phyloP scores from a whole-genome alignment of 768 basidiomycete genomes.

The Naganishia randhawae region DNA sequence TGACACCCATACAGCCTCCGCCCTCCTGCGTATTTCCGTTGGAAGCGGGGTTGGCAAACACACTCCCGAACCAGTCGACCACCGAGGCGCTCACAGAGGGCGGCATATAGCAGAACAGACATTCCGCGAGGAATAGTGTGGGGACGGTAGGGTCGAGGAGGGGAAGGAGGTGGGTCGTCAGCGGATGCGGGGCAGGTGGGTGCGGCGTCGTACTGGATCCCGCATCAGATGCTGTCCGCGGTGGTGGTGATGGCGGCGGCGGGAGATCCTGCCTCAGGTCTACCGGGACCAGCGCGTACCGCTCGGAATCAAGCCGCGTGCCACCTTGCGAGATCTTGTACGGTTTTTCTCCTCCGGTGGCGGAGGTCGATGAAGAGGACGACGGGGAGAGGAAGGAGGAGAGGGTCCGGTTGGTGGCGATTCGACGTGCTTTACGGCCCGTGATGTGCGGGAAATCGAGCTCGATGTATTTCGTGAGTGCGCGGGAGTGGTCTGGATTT shows the following conservation, averaged over 20 bases:
- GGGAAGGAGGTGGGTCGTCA: conserved; percentile 29
- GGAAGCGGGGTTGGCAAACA: conserved; percentile 48
- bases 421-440: too few species aligned
- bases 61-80: conserved; percentile 68
- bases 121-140: conserved; percentile 85
- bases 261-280: conserved; percentile 63
- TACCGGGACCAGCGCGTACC: conserved; percentile 65
- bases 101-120: conserved; percentile 82
- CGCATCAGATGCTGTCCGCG: too few species aligned
- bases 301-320: conserved; percentile 57
- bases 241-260: neutral
- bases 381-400: neutral
- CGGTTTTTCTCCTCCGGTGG: conserved; percentile 51
- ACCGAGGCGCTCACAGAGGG: conserved; percentile 61
- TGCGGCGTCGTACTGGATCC: neutral
- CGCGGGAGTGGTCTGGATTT: too few species aligned
- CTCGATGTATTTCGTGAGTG: too few species aligned
- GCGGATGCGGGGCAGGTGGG: neutral
- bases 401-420: too few species aligned
- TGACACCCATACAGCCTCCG: conserved; percentile 55
- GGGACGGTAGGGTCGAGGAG: conserved; percentile 63
- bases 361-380: conserved; percentile 66
- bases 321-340: conserved; percentile 41
- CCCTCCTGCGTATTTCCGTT: conserved; percentile 1
- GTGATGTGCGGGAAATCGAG: too few species aligned